Conservation (phyloP, 2,329 filamentous ascomycete species). For the Albifimbria verrucaria region DNA sequence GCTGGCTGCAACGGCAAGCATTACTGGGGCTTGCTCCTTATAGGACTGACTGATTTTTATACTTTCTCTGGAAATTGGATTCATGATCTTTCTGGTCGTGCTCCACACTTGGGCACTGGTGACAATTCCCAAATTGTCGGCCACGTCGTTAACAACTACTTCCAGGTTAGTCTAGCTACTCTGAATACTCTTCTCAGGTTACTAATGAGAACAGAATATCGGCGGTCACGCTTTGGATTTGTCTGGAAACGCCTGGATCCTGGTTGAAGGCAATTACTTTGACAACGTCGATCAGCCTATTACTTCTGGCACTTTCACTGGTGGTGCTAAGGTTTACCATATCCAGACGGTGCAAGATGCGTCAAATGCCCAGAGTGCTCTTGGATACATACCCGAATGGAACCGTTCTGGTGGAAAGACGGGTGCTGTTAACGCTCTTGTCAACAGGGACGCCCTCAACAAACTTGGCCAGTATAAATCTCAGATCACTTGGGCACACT, state of each 20-base stretch:
- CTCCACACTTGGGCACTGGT: neutral
- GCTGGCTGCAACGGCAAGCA: conserved; percentile 41
- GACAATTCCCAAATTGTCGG: neutral
- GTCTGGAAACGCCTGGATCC: neutral
- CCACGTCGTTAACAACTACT: conserved; percentile 1
- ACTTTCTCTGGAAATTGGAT: neutral
- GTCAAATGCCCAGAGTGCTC: conserved; percentile 7
- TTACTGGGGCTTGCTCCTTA: conserved; percentile 34
- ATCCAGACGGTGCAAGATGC: conserved; percentile 22
- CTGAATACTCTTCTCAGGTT: neutral
- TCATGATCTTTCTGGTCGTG: neutral
- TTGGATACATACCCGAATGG: conserved; percentile 21
- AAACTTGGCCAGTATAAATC: conserved; percentile 15
- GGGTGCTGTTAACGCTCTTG: conserved; percentile 9
- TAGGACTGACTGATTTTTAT: neutral
- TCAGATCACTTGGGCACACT: conserved; percentile 15
- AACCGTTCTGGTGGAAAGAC: conserved; percentile 13
- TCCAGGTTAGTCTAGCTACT: neutral
- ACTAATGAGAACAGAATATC: neutral
- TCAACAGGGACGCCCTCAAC: conserved; percentile 9
- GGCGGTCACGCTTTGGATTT: neutral
- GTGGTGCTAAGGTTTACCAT: conserved; percentile 19
- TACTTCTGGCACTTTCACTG: conserved; percentile 9
- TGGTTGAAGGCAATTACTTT: neutral
- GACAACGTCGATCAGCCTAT: conserved; percentile 1